These are phyloP conservation scores for Phylloporus sp. DNA, from an alignment of 768 basidiomycete species.

Conservation along the genomic window DNA sequence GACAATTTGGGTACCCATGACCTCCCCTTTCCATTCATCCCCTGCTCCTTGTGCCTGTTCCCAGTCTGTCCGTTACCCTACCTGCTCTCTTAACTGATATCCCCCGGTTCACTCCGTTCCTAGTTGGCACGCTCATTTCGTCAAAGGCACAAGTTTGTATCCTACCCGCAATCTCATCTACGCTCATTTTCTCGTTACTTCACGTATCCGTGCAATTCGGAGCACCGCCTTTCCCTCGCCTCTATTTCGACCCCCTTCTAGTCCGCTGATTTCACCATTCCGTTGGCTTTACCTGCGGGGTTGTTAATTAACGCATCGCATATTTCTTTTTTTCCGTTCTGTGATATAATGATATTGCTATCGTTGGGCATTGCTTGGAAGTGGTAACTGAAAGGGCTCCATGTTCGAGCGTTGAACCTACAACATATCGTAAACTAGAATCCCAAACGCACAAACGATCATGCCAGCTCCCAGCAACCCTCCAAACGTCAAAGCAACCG, in stretches of 20 bases:
- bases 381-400: not conserved
- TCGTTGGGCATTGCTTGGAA: conserved; percentile 10
- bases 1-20: conserved; percentile 26
- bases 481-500: conserved; percentile 59
- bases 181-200: conserved; percentile 27
- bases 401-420: conserved; percentile 15
- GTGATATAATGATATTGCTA: conserved; percentile 41
- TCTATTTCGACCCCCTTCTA: conserved; percentile 10
- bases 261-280: conserved; percentile 16
- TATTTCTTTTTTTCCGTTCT: conserved; percentile 32
- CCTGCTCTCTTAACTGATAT: conserved; percentile 30
- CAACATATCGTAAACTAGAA: conserved; percentile 71
- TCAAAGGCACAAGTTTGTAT: conserved; percentile 32
- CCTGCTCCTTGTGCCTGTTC: conserved; percentile 19
- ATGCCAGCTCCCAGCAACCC: conserved; percentile 71
- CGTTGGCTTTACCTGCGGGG: conserved; percentile 20
- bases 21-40: conserved; percentile 15
- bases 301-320: conserved; percentile 33
- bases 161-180: conserved; percentile 28
- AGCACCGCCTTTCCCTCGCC: conserved; percentile 9
- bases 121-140: conserved; percentile 23
- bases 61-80: conserved; percentile 23
- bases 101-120: conserved; percentile 15
- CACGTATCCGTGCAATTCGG: conserved; percentile 12
- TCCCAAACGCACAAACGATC: conserved; percentile 78